A percentile compares a stretch with the other conserved stretches of the same genome.
Conservation (phyloP, 176 grass and related monocot genomes). For the Ampelocalamus luodianensis region DNA sequence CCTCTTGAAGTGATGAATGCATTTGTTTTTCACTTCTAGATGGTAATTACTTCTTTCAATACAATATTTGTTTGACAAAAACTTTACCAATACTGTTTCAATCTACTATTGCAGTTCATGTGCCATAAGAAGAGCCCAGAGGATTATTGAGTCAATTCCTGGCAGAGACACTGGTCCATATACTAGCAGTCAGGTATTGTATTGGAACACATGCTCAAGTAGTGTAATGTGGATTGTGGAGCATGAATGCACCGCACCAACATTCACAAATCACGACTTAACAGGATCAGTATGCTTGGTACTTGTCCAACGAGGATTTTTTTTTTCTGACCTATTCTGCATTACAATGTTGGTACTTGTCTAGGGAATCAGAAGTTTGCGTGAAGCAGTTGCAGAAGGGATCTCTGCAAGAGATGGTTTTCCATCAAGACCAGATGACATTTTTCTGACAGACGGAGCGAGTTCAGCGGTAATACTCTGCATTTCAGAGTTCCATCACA, state of each 20-base stretch:
- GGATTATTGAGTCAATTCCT: constrained; percentile 55
- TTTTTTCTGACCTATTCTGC: not conserved
- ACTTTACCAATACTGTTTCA: not conserved
- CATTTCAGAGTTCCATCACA: constrained; percentile 2
- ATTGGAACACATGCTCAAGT: not conserved
- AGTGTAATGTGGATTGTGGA: not conserved
- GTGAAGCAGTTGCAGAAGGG: constrained; percentile 65
- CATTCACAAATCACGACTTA: not conserved
- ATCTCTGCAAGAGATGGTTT: constrained; percentile 70
- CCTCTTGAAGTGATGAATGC: not conserved
- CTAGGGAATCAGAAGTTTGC: constrained; percentile 57
- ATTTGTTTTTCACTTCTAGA: not conserved
- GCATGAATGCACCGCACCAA: not conserved
- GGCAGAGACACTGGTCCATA: constrained; percentile 59
- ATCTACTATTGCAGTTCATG: constrained; percentile 50
- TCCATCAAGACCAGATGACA: constrained; percentile 56
- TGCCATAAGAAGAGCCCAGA: constrained; percentile 57
- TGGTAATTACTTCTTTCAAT: not conserved
- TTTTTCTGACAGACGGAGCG: constrained; percentile 80
- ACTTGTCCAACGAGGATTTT: not conserved
- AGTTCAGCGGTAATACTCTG: constrained; percentile 59
- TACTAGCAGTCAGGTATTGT: constrained; percentile 58
- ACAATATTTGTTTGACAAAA: not conserved
- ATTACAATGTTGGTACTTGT: not conserved
- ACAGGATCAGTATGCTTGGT: not conserved